Base-by-base conservation (phyloP, 176 grass and related monocot species). In the Thalia dealbata region DNA sequence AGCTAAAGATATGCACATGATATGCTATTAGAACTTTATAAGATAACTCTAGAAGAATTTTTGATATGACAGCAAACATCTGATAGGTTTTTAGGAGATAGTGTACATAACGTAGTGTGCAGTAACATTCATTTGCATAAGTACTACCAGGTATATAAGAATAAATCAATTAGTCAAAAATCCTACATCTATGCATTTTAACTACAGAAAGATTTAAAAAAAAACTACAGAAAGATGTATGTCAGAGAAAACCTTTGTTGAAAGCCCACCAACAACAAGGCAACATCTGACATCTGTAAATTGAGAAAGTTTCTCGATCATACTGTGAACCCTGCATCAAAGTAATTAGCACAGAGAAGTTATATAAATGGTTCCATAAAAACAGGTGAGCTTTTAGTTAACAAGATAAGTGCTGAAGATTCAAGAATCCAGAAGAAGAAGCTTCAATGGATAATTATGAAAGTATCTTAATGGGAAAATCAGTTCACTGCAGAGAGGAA, bases 221-320 rank as follows among this genome's bases (percentile, higher is more conserved):
- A n/a, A n/a, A n/a, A n/a, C n/a, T n/a, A n/a, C n/a, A n/a, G n/a
- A n/a, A n/a, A 38, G 72, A 74, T 7, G 71, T 50, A 75, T 6
- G 25, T n/a, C 62, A 60, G 42, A 64, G 63, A 64, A 77, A 84
- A 92, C 89, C 95, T 92, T 92, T 24, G 81, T 86, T 78, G 95
- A 84, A 81, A 97, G 95, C 27, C 95, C 90, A 69, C 95, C 95
- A 61, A 97, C 82, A 78, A 97, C 83, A 76, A 97, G 90, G 82
- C 95, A 92, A 35, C 89, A 97, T 82, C 95, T 90, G 50, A 97
- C 86, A 79, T 97, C 95, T 58, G 89, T 92, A 74, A 97, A 97
- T 41, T 97, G 95, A 28, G 87, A 87, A 73, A 97, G 71, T 86
- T 92, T 97, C 54, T 92, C 87, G 0, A 92, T 88, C 95, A 97